These are phyloP conservation scores for Phytophthora lateralis DNA, from an alignment of 352 stramenopile species.

Conservation along the genomic window DNA sequence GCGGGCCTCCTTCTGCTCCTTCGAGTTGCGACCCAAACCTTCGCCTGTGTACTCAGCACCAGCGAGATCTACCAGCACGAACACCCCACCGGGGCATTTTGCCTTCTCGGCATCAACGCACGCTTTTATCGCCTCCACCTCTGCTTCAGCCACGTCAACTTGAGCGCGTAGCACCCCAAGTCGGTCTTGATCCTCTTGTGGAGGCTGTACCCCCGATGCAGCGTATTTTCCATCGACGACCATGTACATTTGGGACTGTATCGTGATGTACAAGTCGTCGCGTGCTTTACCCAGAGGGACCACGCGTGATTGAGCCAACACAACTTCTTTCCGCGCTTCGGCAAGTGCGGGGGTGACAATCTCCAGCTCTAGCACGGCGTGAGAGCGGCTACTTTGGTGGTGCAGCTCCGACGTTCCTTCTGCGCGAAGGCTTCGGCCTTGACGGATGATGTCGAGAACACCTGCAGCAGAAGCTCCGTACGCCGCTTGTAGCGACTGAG, in stretches of 20 bases:
- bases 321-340: slow-evolving; percentile 34
- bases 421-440: slow-evolving; percentile 26
- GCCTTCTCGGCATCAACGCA: slow-evolving; percentile 20
- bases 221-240: slow-evolving; percentile 37
- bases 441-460: slow-evolving; percentile 32
- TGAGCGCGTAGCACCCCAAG: slow-evolving; percentile 29
- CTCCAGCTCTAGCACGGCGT: slow-evolving; percentile 61
- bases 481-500: slow-evolving; percentile 41
- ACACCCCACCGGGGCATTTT: slow-evolving; percentile 31
- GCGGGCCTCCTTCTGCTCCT: slow-evolving; percentile 28
- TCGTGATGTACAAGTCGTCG: slow-evolving; percentile 55
- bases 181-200: neutral
- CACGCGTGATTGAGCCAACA: slow-evolving; percentile 38
- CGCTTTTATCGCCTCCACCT: slow-evolving; percentile 23
- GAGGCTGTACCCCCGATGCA: too few species aligned
- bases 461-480: slow-evolving; percentile 33
- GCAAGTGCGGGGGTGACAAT: slow-evolving; percentile 50
- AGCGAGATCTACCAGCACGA: slow-evolving; percentile 60
- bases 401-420: slow-evolving; percentile 62
- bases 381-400: slow-evolving; percentile 51
- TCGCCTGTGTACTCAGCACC: slow-evolving; percentile 63
- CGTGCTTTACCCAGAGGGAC: slow-evolving; percentile 53
- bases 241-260: slow-evolving; percentile 47
- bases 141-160: slow-evolving; percentile 27
- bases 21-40: slow-evolving; percentile 30